A percentile compares a stretch with the other conserved stretches of the same genome.
Conservation (phyloP, 257 asterid genomes). For the Lantana camara region DNA sequence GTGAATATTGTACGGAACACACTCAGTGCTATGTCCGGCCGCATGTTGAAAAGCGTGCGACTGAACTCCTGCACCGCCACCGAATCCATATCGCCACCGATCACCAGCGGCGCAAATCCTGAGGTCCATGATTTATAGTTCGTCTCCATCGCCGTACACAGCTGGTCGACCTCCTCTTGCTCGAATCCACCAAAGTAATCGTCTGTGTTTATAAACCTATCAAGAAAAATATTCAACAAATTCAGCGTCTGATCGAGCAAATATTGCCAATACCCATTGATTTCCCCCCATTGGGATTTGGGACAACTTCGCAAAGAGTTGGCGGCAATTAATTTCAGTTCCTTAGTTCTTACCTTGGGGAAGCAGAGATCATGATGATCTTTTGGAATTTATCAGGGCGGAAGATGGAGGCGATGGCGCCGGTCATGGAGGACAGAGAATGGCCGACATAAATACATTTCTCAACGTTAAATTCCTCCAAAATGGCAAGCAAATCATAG, state of each 20-base stretch:
- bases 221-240: no score
- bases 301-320: neutral
- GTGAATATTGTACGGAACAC: slow-evolving; percentile 57
- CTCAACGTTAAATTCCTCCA: slow-evolving; percentile 51
- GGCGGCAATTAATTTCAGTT: no score
- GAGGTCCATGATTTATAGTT: slow-evolving; percentile 73
- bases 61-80: slow-evolving; percentile 80
- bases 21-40: slow-evolving; percentile 75
- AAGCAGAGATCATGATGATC: slow-evolving; percentile 52
- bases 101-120: slow-evolving; percentile 73
- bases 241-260: no score
- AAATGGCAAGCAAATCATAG: slow-evolving; percentile 59
- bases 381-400: slow-evolving; percentile 70
- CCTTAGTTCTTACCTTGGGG: slow-evolving; percentile 53
- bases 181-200: slow-evolving; percentile 55
- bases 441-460: slow-evolving; percentile 71
- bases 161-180: slow-evolving; percentile 35
- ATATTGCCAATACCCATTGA: no score
- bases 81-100: slow-evolving; percentile 78
- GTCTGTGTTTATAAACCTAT: slow-evolving; percentile 47
- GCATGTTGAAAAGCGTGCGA: slow-evolving; percentile 70
- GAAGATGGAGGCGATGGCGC: slow-evolving; percentile 62
- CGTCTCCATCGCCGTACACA: slow-evolving; percentile 46
- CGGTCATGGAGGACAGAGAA: slow-evolving; percentile 72
- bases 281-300: no score